Evolutionary conservation across 192 early-diverging fungal genomes (phyloP), one percentile per base, ranked within the genome.

Genomic region (Backusella psychrophila): DNA sequence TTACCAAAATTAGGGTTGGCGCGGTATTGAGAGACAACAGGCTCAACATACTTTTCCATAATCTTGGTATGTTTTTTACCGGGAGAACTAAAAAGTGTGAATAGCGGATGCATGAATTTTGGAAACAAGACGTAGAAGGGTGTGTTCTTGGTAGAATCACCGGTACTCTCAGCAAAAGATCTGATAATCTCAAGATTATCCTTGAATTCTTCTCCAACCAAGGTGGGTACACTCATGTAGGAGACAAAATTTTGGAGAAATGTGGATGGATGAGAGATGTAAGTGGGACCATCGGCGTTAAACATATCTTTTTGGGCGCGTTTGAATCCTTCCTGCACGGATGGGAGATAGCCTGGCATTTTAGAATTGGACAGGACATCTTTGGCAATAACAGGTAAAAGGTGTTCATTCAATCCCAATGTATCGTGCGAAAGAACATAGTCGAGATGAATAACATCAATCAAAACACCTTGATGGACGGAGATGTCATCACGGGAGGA

Each of bases 231-330:
- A 66, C 78, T 79, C 41, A 79, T 79, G 39, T 75, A 75, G 5
- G 78, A 73, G 8, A 79, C 73, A n/a, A 79, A 35, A 6, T 65
- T 29, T 35, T 79, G 78, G 2, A 79, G n/a, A 19, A 79, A 74
- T 0, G n/a, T 4, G 26, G 33, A 12, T 15, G 69, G 39, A 26
- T 75, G 17, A 2, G 11, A 1, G 52, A 79, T 4, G 1, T 23
- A 41, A 9, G 23, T 26, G 21, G 36, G n/a, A 8, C 29, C 33
- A 8, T 69, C 19, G 2, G 36, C 0, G 5, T 34, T 38, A 19
- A 76, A 42, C 23, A 69, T 11, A 1, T 75, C 73, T 8, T 53
- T 38, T 17, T 70, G n/a, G 15, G 52, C 73, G 1, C 69, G 44
- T 1, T 49, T 17, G 19, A 71, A 21, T 15, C 78, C 78, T 7